Conservation (phyloP, 2,329 filamentous ascomycete genomes). For the Neofusicoccum parvum region DNA sequence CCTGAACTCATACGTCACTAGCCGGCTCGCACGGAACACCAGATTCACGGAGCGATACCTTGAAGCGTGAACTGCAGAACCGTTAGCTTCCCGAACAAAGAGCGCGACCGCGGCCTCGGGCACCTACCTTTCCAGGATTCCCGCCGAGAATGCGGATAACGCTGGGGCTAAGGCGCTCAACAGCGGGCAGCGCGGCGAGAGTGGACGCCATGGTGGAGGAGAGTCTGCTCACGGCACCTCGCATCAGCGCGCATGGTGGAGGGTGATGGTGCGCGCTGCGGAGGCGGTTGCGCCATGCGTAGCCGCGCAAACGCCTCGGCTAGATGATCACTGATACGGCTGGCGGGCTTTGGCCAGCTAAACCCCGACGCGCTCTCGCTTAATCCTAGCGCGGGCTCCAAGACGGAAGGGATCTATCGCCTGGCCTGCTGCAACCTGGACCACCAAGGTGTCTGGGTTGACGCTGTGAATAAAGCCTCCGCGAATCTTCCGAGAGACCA, state of each 20-base stretch:
- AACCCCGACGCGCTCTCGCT: neutral
- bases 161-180: slow-evolving; percentile 75
- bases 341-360: neutral
- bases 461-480: neutral
- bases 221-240: neutral
- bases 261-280: neutral
- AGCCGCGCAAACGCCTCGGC: slow-evolving; percentile 5
- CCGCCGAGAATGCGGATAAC: slow-evolving; percentile 85
- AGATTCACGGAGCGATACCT: slow-evolving; percentile 43
- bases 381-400: neutral
- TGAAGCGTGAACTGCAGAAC: slow-evolving; percentile 60
- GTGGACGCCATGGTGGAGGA: slow-evolving; percentile 8
- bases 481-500: neutral
- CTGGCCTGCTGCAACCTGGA: neutral
- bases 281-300: slow-evolving; percentile 2
- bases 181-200: slow-evolving; percentile 57
- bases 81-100: neutral
- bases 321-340: neutral
- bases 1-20: slow-evolving; percentile 44
- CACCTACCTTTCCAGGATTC: slow-evolving; percentile 80
- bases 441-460: slow-evolving; percentile 20
- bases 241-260: slow-evolving; percentile 8
- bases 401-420: neutral
- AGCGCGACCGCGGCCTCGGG: slow-evolving; percentile 29
- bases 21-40: neutral